A percentile compares a stretch with the other conserved stretches of the same genome.
These are phyloP conservation scores for Phoenix dactylifera DNA, from an alignment of 176 grass and related monocot genomes.

Conservation along the genomic window DNA sequence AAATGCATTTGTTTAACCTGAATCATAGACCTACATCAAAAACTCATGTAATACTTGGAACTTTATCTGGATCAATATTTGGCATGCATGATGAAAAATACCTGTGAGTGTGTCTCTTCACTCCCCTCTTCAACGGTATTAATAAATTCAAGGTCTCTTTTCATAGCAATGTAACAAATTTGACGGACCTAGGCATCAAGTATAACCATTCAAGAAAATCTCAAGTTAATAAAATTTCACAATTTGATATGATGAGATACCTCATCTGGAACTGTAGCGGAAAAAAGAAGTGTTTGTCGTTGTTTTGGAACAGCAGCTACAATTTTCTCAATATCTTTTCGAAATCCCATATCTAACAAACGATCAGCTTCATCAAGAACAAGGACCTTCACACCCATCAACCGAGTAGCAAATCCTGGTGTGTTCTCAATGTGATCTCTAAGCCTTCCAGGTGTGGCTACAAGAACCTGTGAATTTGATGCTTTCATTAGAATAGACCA, in stretches of 20 bases:
- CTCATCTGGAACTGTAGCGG: conserved; percentile 90
- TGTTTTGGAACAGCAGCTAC: conserved; percentile 78
- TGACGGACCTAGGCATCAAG: conserved; percentile 67
- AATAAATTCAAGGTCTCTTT: conserved; percentile 88
- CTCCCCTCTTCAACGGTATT: conserved; percentile 93
- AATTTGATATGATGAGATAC: conserved; percentile 23
- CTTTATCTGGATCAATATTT: not conserved
- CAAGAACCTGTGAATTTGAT: conserved; percentile 50
- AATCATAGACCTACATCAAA: conserved; percentile 6
- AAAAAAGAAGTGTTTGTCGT: conserved; percentile 86
- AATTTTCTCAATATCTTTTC: conserved; percentile 89
- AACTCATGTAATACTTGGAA: conserved; percentile 2
- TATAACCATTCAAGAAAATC: conserved; percentile 1
- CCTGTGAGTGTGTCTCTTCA: conserved; percentile 93
- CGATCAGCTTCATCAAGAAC: conserved; percentile 98
- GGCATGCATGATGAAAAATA: conserved; percentile 15
- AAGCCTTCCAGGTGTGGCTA: conserved; percentile 88
- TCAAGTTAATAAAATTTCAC: too few species aligned
- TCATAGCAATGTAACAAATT: conserved; percentile 94
- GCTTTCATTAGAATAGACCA: conserved; percentile 14
- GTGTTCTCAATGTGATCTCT: conserved; percentile 98
- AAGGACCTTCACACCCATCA: conserved; percentile 80
- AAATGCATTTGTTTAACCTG: conserved; percentile 96
- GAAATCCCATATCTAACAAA: conserved; percentile 96
- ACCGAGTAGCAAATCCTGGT: conserved; percentile 72